Base-by-base conservation (phyloP, 1,139 yeast genomes). In the Yamadazyma spencermartinsiae region DNA sequence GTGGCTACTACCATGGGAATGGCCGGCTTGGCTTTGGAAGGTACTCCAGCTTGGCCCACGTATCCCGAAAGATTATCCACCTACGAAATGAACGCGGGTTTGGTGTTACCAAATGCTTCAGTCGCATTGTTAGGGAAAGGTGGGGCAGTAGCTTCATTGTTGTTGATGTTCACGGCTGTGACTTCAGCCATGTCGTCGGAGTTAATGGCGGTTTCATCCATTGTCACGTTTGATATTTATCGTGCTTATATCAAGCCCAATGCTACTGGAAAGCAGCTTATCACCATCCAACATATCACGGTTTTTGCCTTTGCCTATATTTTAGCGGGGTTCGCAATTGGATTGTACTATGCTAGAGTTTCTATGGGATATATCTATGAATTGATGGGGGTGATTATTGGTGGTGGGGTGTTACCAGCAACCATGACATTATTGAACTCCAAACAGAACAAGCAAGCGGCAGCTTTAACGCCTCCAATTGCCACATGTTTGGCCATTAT, bases 171-270 rank as follows among this genome's bases (percentile, higher is more conserved):
- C 63, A 85, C 87, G 88, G 87, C 89, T 32, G 85, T 80, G 33
- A 82, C 89, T 0, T 79, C 86, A 32, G 89, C 89, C 31, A 77
- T 82, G 80, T 86, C 95, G 29, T 90, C 96, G 18, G 96, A 88
- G 60, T 74, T 88, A 53, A 84, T 89, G 58, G 87, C 96, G 2
- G 92, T 86, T 11, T 85, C 95, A 1, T 82, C 95, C 2, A 80
- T 88, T 41, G 76, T 80, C 67, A 85, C 96, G 31, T 88, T 86
- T 54, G 96, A 88, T 65, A 73, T 88, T 46, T 88, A 85, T 78
- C 77, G 86, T 63, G 74, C 80, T 17, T 88, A 88, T 62, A 65
- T 88, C 53, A 80, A 87, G 55, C 95, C 95, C 33, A 66, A 68
- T 15, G 96, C 96, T 8, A 58, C 75, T 9, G 92, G 95, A 46